A percentile compares a stretch with the other conserved stretches of the same genome.
Evolutionary conservation across 2,329 filamentous ascomycete species (phyloP).

Genomic region (Mollisia scopiformis): DNA sequence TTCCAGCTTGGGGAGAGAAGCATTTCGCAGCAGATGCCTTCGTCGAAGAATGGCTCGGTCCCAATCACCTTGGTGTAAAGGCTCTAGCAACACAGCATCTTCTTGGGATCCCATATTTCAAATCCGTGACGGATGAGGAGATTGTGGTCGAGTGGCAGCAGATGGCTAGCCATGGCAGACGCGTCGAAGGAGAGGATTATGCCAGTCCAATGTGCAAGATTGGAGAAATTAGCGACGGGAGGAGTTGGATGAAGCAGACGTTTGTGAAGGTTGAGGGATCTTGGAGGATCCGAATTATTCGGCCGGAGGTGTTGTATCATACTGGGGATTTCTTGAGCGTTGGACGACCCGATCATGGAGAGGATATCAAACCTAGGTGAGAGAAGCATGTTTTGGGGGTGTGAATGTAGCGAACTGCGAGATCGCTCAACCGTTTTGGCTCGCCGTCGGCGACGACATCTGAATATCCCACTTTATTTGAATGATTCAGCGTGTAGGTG

Average conservation of each 20-base stretch:
- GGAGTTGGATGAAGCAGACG: constrained; percentile 25
- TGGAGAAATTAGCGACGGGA: constrained; percentile 22
- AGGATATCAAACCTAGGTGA: neutral
- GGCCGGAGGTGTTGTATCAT: constrained; percentile 26
- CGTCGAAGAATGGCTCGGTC: constrained; percentile 20
- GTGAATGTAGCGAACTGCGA: neutral
- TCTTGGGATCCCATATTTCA: constrained; percentile 30
- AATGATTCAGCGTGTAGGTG: neutral
- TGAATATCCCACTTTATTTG: neutral
- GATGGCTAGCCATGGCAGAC: constrained; percentile 29
- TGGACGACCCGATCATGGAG: constrained; percentile 19
- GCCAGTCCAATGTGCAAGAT: constrained; percentile 24
- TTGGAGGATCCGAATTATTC: constrained; percentile 22
- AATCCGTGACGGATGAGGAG: constrained; percentile 23
- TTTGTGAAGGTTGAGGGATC: constrained; percentile 21
- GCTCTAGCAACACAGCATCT: constrained; percentile 30
- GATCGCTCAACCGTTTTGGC: neutral
- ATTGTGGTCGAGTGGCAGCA: constrained; percentile 34
- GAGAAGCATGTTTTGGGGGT: neutral
- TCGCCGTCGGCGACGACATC: neutral
- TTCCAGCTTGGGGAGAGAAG: constrained; percentile 21
- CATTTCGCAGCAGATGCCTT: constrained; percentile 21
- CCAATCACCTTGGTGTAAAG: constrained; percentile 21
- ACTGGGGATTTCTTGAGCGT: constrained; percentile 23
- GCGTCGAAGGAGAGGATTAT: constrained; percentile 23